Conservation (phyloP, 2,329 filamentous ascomycete genomes). For the Alternaria arborescens region DNA sequence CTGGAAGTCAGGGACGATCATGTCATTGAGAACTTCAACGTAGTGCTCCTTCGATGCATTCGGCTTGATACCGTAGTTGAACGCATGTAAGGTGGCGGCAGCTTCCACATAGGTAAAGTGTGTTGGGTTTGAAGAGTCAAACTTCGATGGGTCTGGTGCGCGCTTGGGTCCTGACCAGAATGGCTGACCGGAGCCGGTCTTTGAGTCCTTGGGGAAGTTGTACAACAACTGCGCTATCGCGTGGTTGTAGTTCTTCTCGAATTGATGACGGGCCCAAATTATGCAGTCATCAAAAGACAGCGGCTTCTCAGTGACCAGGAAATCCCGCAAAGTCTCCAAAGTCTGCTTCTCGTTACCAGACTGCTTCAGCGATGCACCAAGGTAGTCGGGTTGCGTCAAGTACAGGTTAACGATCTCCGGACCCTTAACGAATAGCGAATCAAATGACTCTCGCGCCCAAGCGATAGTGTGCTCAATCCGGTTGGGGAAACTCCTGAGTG, state of each 20-base stretch:
- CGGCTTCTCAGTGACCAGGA: slow-evolving; percentile 89
- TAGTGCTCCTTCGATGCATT: slow-evolving; percentile 77
- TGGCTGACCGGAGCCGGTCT: slow-evolving; percentile 83
- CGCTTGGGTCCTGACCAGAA: slow-evolving; percentile 99
- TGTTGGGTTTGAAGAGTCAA: slow-evolving; percentile 82
- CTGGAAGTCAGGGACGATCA: slow-evolving; percentile 95
- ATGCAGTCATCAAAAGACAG: slow-evolving; percentile 95
- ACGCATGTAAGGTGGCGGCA: slow-evolving; percentile 91
- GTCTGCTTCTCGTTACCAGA: slow-evolving; percentile 95
- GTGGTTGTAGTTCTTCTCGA: slow-evolving; percentile 97
- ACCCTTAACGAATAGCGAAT: slow-evolving; percentile 90
- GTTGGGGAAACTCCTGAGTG: slow-evolving; percentile 95
- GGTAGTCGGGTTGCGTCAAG: slow-evolving; percentile 87
- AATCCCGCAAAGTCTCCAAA: slow-evolving; percentile 87
- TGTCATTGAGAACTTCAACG: slow-evolving; percentile 81
- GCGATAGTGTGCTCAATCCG: slow-evolving; percentile 98
- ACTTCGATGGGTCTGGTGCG: slow-evolving; percentile 89
- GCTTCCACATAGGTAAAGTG: slow-evolving; percentile 90
- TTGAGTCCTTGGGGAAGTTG: slow-evolving; percentile 96
- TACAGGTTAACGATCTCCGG: slow-evolving; percentile 95
- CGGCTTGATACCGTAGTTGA: slow-evolving; percentile 97
- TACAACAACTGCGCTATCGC: slow-evolving; percentile 93
- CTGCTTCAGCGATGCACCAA: slow-evolving; percentile 87
- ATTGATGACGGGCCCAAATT: slow-evolving; percentile 90
- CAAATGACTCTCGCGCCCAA: slow-evolving; percentile 96